A percentile compares a stretch with the other conserved stretches of the same genome.
Conservation (phyloP, 2,329 filamentous ascomycete species). For the Coniella vitis region DNA sequence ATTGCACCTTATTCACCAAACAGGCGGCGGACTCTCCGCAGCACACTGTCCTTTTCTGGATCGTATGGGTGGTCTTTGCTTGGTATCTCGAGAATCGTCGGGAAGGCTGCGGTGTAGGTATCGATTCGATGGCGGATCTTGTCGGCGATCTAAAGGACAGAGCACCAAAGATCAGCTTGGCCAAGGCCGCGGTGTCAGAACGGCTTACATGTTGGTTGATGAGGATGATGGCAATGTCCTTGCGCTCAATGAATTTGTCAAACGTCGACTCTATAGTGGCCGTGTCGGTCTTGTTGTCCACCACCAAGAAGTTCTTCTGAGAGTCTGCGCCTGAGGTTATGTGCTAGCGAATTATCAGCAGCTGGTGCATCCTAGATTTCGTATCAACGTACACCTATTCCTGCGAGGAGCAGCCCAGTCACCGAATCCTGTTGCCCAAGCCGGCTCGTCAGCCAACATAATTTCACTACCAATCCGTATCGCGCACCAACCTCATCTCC, state of each 20-base stretch:
- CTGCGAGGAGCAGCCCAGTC: constrained; percentile 88
- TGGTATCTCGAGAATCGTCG: constrained; percentile 92
- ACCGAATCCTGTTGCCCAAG: constrained; percentile 69
- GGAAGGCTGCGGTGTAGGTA: constrained; percentile 88
- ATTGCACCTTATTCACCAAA: constrained; percentile 57
- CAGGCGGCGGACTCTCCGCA: constrained; percentile 69
- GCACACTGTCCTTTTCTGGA: constrained; percentile 95
- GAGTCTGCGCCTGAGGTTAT: constrained; percentile 82
- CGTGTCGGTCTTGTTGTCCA: constrained; percentile 88
- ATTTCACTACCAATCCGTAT: not conserved
- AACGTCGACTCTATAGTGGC: constrained; percentile 84
- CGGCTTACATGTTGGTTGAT: constrained; percentile 89
- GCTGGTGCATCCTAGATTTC: not conserved
- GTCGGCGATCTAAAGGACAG: constrained; percentile 69
- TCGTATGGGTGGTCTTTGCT: constrained; percentile 99
- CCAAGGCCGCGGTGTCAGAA: not conserved
- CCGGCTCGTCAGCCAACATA: constrained; percentile 14
- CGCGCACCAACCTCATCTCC: constrained; percentile 73
- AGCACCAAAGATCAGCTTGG: not conserved
- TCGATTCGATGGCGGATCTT: constrained; percentile 88
- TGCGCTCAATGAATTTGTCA: constrained; percentile 80
- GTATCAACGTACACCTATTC: constrained; percentile 66
- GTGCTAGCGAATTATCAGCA: constrained; percentile 51
- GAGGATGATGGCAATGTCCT: constrained; percentile 92
- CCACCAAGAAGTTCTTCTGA: constrained; percentile 96